phyloP scores from a whole-genome alignment of 1,284 basidiomycete genomes.

The Cutaneotrichosporon mucoides region DNA sequence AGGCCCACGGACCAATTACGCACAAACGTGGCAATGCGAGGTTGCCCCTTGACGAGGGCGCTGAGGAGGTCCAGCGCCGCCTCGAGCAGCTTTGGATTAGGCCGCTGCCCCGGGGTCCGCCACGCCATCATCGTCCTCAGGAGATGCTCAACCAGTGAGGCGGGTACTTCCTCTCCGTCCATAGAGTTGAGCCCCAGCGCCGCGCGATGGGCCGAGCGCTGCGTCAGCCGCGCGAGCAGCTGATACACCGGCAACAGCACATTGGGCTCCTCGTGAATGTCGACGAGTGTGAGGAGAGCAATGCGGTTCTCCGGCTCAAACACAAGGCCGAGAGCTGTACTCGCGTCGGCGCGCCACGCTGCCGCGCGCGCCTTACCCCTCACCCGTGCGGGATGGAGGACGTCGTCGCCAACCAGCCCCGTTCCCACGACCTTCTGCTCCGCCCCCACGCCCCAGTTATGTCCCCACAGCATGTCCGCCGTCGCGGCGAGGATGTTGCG shows the following conservation, averaged over 20 bases:
- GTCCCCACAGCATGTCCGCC: slow-evolving; percentile 44
- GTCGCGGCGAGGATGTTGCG: slow-evolving; percentile 41
- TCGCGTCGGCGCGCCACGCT: slow-evolving; percentile 25
- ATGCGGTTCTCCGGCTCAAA: slow-evolving; percentile 37
- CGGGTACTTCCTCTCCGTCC: slow-evolving; percentile 14
- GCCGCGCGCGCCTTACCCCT: slow-evolving; percentile 13
- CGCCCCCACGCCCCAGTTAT: slow-evolving; percentile 45
- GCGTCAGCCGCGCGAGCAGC: slow-evolving; percentile 59
- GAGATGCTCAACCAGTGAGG: slow-evolving; percentile 29
- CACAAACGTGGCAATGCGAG: slow-evolving; percentile 27
- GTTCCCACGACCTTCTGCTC: slow-evolving; percentile 41
- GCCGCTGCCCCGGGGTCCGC: slow-evolving; percentile 29
- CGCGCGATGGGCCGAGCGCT: slow-evolving; percentile 57
- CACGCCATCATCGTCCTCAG: slow-evolving; percentile 26
- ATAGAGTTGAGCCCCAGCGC: slow-evolving; percentile 46
- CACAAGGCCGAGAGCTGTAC: slow-evolving; percentile 21
- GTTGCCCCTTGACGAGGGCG: slow-evolving; percentile 64
- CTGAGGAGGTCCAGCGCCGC: slow-evolving; percentile 66
- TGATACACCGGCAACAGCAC: slow-evolving; percentile 51
- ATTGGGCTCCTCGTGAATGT: slow-evolving; percentile 38
- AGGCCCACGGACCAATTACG: slow-evolving; percentile 20
- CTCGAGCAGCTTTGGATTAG: slow-evolving; percentile 60
- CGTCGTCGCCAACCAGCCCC: slow-evolving; percentile 31
- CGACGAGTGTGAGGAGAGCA: slow-evolving; percentile 30
- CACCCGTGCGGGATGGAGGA: slow-evolving; percentile 14